Conservation (phyloP, 2,329 filamentous ascomycete genomes). For the Stemphylium vesicarium region DNA sequence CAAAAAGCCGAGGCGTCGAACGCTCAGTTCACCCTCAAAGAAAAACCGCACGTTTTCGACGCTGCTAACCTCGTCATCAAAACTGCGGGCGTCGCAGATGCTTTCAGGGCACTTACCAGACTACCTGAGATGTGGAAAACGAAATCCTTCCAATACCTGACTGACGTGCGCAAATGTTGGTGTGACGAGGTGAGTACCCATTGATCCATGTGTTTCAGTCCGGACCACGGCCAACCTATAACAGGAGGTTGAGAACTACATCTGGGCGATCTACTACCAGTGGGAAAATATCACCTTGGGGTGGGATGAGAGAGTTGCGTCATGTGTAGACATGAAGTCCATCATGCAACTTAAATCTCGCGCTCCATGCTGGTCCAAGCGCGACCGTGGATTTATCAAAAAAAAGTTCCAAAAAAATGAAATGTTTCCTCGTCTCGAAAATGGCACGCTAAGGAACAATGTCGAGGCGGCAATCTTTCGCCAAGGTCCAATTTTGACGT, state of each 20-base stretch:
- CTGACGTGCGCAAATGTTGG: slow-evolving; percentile 2
- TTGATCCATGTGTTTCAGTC: background rate
- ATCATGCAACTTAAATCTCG: slow-evolving; percentile 1
- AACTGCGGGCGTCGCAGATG: background rate
- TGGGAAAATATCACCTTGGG: slow-evolving; percentile 1
- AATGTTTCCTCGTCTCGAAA: background rate
- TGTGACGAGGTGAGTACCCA: slow-evolving; percentile 3
- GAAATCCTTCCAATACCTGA: slow-evolving; percentile 2
- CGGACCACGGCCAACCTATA: background rate
- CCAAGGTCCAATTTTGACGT: slow-evolving; percentile 6
- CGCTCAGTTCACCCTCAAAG: too few relatives aligned
- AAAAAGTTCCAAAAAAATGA: background rate
- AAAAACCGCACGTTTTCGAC: too few relatives aligned
- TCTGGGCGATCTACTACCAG: background rate
- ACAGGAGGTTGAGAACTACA: slow-evolving; percentile 2
- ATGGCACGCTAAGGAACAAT: background rate
- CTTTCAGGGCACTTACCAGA: background rate
- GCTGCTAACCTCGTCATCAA: background rate
- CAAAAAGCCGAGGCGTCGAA: too few relatives aligned
- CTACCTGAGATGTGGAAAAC: slow-evolving; percentile 2
- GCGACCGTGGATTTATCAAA: background rate
- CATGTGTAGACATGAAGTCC: background rate
- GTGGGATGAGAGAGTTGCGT: background rate
- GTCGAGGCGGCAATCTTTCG: background rate
- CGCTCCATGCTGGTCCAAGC: background rate